Evolutionary conservation across 768 basidiomycete species (phyloP).

Genomic region (Auriscalpium microsporum): DNA sequence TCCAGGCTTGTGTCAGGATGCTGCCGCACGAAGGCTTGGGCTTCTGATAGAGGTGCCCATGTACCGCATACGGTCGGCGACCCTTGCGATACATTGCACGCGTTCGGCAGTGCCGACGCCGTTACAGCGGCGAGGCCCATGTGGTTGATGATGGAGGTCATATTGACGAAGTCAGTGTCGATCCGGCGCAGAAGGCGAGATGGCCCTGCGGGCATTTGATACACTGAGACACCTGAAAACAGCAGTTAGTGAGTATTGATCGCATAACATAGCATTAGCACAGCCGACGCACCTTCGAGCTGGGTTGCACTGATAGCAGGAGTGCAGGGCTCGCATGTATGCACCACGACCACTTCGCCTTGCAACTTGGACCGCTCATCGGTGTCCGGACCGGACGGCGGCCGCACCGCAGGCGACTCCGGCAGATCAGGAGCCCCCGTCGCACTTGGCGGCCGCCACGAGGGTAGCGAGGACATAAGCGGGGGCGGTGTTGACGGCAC

Average conservation of each 20-base stretch:
- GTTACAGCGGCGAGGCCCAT: slow-evolving; percentile 32
- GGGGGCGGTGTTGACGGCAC: neutral
- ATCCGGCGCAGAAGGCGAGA: slow-evolving; percentile 58
- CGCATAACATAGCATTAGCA: slow-evolving; percentile 7
- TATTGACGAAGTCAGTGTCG: slow-evolving; percentile 73
- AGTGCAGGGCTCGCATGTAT: slow-evolving; percentile 53
- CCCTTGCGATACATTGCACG: slow-evolving; percentile 43
- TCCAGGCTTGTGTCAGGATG: slow-evolving; percentile 36
- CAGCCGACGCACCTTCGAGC: slow-evolving; percentile 48
- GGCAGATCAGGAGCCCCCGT: neutral
- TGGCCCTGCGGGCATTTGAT: slow-evolving; percentile 54
- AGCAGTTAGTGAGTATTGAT: slow-evolving; percentile 7
- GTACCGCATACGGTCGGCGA: slow-evolving; percentile 48
- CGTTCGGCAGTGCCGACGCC: slow-evolving; percentile 34
- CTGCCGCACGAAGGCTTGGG: slow-evolving; percentile 43
- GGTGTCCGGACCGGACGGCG: neutral
- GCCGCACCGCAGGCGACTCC: neutral
- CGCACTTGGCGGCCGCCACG: neutral
- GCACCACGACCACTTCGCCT: slow-evolving; percentile 42
- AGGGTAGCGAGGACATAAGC: neutral
- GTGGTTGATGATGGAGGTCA: slow-evolving; percentile 46
- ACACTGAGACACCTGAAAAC: slow-evolving; percentile 58
- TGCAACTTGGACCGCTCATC: neutral
- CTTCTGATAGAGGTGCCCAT: slow-evolving; percentile 60
- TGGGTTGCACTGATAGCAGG: slow-evolving; percentile 61